These are phyloP conservation scores for Acacia concinna DNA, from an alignment of 331 rosid genomes.

Conservation along the genomic window DNA sequence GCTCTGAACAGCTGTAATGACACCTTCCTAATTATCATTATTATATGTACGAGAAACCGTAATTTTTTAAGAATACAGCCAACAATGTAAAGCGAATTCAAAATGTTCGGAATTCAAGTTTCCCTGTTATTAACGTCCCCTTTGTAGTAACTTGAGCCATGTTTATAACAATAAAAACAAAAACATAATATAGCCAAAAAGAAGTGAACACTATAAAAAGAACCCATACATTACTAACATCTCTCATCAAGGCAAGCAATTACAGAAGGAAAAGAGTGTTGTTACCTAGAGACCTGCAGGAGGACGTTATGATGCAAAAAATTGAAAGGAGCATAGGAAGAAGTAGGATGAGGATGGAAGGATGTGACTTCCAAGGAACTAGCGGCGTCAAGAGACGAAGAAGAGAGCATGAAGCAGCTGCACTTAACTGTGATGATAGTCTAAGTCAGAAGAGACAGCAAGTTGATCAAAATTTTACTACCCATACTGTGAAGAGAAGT, in stretches of 20 bases:
- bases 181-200: conserved; percentile 42
- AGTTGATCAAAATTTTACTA: conserved; percentile 41
- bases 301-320: neutral
- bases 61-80: neutral
- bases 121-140: conserved; percentile 35
- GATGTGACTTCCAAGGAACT: conserved; percentile 31
- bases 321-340: conserved; percentile 46
- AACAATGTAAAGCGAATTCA: conserved; percentile 4
- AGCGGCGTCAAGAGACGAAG: conserved; percentile 51
- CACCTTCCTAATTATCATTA: neutral
- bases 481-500: conserved; percentile 60
- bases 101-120: conserved; percentile 4
- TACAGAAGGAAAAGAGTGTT: conserved; percentile 13
- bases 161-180: conserved; percentile 29
- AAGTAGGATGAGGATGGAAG: conserved; percentile 23
- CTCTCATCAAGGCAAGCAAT: conserved; percentile 26
- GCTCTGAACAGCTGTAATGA: neutral
- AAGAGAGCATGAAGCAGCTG: conserved; percentile 35
- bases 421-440: conserved; percentile 21
- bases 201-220: conserved; percentile 13
- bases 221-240: conserved; percentile 7
- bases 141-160: conserved; percentile 36
- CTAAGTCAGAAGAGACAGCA: conserved; percentile 27
- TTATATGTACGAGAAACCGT: neutral
- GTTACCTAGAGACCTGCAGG: neutral